Evolutionary conservation across 2,329 filamentous ascomycete genomes (phyloP).

Genomic region (Paraphoma sp.): DNA sequence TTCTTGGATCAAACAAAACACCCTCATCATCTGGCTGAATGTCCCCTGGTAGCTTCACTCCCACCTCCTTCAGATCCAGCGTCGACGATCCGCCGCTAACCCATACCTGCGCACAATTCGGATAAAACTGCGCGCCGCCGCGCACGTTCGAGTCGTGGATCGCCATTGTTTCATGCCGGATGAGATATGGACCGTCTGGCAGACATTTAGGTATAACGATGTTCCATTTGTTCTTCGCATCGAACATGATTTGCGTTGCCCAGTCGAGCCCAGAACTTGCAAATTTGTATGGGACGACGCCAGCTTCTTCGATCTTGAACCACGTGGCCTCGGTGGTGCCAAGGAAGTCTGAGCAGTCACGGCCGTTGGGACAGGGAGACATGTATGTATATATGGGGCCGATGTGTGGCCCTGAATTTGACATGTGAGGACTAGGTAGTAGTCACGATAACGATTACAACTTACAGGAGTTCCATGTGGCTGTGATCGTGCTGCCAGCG

Average conservation of each 20-base stretch:
- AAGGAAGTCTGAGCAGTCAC: not conserved
- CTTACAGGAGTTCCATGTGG: slow-evolving; percentile 1
- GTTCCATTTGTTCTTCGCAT: not conserved
- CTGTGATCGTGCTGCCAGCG: not conserved
- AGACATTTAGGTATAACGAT: not conserved
- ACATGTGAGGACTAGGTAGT: not conserved
- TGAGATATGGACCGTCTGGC: not conserved
- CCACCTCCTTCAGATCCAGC: not conserved
- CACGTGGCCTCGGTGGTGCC: not conserved
- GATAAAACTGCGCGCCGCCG: not conserved
- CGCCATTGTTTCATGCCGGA: not conserved
- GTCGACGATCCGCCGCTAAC: not conserved
- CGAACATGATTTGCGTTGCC: not conserved
- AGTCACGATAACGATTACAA: not conserved
- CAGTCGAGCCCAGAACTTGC: not conserved
- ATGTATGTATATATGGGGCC: not conserved
- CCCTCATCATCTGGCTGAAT: not conserved
- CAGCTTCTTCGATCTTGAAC: not conserved
- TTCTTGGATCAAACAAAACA: not conserved
- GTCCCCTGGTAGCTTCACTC: not conserved
- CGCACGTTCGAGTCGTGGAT: not conserved
- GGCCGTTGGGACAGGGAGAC: not conserved
- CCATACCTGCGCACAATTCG: not conserved
- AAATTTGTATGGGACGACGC: not conserved
- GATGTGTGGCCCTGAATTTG: not conserved